A percentile compares a stretch with the other conserved stretches of the same genome.
Evolutionary conservation across 441 rosid species (phyloP).

Genomic region (Jatropha multifida): DNA sequence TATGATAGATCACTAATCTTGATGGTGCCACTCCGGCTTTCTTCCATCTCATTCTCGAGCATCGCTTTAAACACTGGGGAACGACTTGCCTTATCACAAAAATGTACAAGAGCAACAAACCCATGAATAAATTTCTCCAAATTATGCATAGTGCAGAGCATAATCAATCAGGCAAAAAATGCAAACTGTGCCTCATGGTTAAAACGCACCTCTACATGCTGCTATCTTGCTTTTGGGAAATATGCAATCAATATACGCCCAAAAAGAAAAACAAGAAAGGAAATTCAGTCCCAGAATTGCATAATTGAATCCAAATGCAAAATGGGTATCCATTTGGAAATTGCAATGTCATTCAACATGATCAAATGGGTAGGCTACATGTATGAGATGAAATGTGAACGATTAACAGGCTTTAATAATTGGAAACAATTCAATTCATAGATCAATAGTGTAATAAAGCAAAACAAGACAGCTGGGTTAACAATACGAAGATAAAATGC

Average conservation of each 20-base stretch:
- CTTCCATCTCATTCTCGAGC: constrained; percentile 89
- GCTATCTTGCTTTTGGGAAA: not conserved
- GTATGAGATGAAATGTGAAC: not conserved
- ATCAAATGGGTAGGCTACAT: not conserved
- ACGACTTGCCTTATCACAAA: constrained; percentile 53
- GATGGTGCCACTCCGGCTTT: constrained; percentile 83
- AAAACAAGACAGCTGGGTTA: not conserved
- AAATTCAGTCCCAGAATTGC: not conserved
- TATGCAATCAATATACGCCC: not conserved
- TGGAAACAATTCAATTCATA: not conserved
- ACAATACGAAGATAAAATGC: not conserved
- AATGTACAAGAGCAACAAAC: not conserved
- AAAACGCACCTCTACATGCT: not conserved
- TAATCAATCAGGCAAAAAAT: not conserved
- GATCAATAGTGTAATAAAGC: not conserved
- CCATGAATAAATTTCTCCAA: not conserved
- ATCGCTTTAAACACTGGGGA: constrained; percentile 88
- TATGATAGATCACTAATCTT: constrained; percentile 69
- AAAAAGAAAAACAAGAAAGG: not conserved
- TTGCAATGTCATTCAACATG: not conserved
- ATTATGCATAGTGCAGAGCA: not conserved
- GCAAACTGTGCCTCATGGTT: not conserved
- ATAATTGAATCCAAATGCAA: not conserved
- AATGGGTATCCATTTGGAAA: not conserved
- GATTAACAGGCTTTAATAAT: not conserved